phyloP scores from a whole-genome alignment of 2,329 filamentous ascomycete genomes.

The Didymella lethalis region DNA sequence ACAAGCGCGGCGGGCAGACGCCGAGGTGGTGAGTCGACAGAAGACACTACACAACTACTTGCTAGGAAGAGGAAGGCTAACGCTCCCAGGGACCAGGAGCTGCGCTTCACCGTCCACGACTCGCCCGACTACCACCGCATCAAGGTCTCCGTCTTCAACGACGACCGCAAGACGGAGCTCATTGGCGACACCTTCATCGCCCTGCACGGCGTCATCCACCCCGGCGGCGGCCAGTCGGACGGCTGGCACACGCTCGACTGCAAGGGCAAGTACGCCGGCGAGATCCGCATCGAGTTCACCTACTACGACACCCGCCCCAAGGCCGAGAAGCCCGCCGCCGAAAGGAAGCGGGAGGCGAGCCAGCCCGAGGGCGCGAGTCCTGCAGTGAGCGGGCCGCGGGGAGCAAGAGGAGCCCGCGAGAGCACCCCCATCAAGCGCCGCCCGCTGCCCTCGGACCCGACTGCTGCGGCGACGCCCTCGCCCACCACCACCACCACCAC shows the following conservation, averaged over 20 bases:
- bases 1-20: constrained; percentile 92
- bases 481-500: constrained; percentile 30
- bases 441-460: constrained; percentile 81
- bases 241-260: constrained; percentile 88
- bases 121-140: constrained; percentile 95
- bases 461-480: constrained; percentile 57
- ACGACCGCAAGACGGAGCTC: constrained; percentile 96
- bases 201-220: constrained; percentile 78
- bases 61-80: constrained; percentile 22
- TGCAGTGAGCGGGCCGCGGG: constrained; percentile 52
- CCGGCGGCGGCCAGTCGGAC: constrained; percentile 92
- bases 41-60: too few relatives aligned
- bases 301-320: constrained; percentile 92
- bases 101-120: constrained; percentile 95
- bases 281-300: constrained; percentile 93
- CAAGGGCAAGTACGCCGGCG: constrained; percentile 94
- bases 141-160: constrained; percentile 96
- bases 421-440: constrained; percentile 77
- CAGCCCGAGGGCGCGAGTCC: constrained; percentile 49
- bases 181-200: constrained; percentile 95
- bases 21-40: constrained; percentile 78
- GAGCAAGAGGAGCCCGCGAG: constrained; percentile 52
- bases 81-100: constrained; percentile 85
- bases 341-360: constrained; percentile 60
- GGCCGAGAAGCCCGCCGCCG: constrained; percentile 69